Percentiles rank a stretch among this genome's conserved stretches.
phyloP scores from a whole-genome alignment of 2,329 filamentous ascomycete genomes.

The Teratosphaeriaceae sp. region DNA sequence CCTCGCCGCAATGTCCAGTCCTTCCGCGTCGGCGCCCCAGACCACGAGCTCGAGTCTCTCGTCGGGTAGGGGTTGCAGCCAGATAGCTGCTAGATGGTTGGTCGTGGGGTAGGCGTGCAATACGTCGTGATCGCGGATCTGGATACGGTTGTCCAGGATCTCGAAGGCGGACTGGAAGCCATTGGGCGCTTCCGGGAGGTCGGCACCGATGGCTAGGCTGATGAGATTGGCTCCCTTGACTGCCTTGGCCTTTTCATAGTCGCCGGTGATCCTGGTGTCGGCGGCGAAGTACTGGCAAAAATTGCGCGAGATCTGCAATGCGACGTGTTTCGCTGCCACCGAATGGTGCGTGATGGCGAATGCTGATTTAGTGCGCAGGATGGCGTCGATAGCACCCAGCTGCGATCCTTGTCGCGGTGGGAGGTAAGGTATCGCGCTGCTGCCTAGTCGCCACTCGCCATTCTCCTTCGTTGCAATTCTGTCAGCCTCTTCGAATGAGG shows the following conservation, averaged over 20 bases:
- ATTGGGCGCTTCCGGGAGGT: conserved; percentile 12
- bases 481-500: not conserved
- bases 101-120: conserved; percentile 2
- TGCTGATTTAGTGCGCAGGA: conserved; percentile 42
- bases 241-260: conserved; percentile 13
- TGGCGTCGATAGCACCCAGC: conserved; percentile 47
- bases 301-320: conserved; percentile 51
- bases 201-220: conserved; percentile 27
- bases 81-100: conserved; percentile 43
- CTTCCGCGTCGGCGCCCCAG: conserved; percentile 46
- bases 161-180: not conserved
- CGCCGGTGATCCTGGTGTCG: conserved; percentile 38
- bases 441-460: not conserved
- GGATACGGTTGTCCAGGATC: conserved; percentile 27
- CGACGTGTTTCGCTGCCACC: conserved; percentile 31
- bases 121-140: conserved; percentile 8
- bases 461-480: not conserved
- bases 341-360: conserved; percentile 37
- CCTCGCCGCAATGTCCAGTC: conserved; percentile 44
- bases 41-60: conserved; percentile 49
- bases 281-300: conserved; percentile 53
- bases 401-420: conserved; percentile 40
- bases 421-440: not conserved
- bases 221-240: conserved; percentile 41
- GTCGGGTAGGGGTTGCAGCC: conserved; percentile 42